A percentile compares a stretch with the other conserved stretches of the same genome.
phyloP scores from a whole-genome alignment of 2,329 filamentous ascomycete genomes.

The Laburnicola sp. region DNA sequence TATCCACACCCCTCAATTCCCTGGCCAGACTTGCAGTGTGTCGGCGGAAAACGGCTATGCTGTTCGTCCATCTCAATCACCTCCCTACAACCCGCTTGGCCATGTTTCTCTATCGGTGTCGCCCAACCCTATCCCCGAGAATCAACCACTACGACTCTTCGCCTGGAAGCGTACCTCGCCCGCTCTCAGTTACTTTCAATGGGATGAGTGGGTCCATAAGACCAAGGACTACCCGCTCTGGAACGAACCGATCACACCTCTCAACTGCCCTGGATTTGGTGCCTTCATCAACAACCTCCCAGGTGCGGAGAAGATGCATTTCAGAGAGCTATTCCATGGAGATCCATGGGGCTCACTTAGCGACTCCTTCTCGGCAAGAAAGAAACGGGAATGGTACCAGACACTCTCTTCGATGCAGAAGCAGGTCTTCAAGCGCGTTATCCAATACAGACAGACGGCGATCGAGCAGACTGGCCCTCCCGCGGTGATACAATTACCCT shows the following conservation, averaged over 20 bases:
- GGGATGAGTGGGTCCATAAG: neutral
- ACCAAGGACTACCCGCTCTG: neutral
- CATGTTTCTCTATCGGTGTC: neutral
- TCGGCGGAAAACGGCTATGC: too few relatives aligned
- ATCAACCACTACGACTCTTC: neutral
- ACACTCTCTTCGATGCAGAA: neutral
- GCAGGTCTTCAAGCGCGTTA: slow-evolving; percentile 8
- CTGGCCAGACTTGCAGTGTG: too few relatives aligned
- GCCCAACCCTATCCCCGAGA: too few relatives aligned
- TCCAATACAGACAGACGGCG: neutral
- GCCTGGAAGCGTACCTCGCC: neutral
- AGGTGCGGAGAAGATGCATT: neutral
- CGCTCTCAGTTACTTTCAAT: neutral
- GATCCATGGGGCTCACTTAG: neutral
- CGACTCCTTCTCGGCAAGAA: neutral
- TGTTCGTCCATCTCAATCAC: slow-evolving; percentile 9
- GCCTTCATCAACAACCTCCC: neutral
- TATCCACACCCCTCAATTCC: neutral
- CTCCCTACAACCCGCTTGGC: neutral
- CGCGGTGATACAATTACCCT: neutral
- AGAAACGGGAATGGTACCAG: slow-evolving; percentile 1
- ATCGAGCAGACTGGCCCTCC: neutral
- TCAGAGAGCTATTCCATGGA: neutral
- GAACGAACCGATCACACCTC: slow-evolving; percentile 1
- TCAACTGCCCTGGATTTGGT: neutral